Evolutionary conservation across 2,329 filamentous ascomycete genomes (phyloP), one percentile per base, ranked within the genome.

Genomic region (Sclerotinia subarctica): DNA sequence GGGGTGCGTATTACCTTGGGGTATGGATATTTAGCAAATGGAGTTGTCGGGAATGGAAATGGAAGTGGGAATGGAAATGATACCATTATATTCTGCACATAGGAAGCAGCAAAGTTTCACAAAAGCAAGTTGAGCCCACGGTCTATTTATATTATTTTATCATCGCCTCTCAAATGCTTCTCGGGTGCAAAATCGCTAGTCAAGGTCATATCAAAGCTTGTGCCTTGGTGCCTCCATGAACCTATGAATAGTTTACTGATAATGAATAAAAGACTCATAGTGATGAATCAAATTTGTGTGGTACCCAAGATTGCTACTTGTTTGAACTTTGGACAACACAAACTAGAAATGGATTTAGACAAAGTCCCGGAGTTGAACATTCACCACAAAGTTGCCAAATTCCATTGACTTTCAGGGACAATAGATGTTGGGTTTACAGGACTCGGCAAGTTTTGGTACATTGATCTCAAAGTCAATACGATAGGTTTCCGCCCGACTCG

Each of bases 21-120:
- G 21, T 38, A 62, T 62, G 21, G n/a, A 24, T 51, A 46, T 51
- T 62, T 51, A 51, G 44, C 58, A 62, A 62, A 62, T 62, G 59
- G 59, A 62, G 59, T 62, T 38, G 26, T 24, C 49, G 29, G 58
- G 4, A 38, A 38, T 62, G 58, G 59, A 62, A 51, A 38, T 49
- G 58, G 58, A 35, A 35, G 35, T 35, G 44, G 58, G 1, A 38
- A 26, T 62, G 59, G 59, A 62, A 62, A 62, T 49, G 59, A 62
- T 62, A 62, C 59, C 59, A 51, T 62, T 51, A 51, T 62, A 51
- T 24, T 38, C 29, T 62, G 59, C 46, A 62, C 15, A 38, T 51
- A 19, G 46, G 51, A 49, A 49, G 59, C 59, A 62, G 59, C 29
- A 42, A 42, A 42, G 13, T 51, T 46, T 49, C 46, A 51, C 19